phyloP scores from a whole-genome alignment of 768 basidiomycete genomes.

The Pholiota microspora region DNA sequence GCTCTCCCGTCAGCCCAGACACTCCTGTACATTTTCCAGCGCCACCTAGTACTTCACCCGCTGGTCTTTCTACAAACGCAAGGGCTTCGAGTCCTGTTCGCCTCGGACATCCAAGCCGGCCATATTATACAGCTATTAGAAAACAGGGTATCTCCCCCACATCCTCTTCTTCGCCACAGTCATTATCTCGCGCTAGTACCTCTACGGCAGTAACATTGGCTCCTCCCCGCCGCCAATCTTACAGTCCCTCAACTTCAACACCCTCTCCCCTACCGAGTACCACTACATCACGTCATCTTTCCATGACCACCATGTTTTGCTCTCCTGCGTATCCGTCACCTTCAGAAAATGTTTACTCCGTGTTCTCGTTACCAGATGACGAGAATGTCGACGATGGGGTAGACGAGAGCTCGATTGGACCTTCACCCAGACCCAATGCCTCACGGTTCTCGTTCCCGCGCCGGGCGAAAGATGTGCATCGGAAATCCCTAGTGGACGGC shows the following conservation, averaged over 20 bases:
- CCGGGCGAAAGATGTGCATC: not conserved
- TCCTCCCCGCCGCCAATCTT: not conserved
- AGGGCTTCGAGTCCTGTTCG: conserved; percentile 26
- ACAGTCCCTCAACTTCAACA: conserved; percentile 21
- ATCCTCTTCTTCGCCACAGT: conserved; percentile 26
- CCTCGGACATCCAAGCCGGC: conserved; percentile 50
- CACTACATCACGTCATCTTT: conserved; percentile 18
- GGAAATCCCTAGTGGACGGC: not conserved
- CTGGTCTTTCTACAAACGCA: not conserved
- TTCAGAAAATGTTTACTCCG: conserved; percentile 11
- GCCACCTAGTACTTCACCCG: conserved; percentile 22
- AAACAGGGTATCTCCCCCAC: conserved; percentile 28
- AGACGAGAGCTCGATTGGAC: not conserved
- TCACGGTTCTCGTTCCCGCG: conserved; percentile 5
- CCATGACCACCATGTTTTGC: conserved; percentile 20
- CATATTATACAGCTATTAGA: conserved; percentile 57
- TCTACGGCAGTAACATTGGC: not conserved
- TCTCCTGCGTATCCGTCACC: conserved; percentile 12
- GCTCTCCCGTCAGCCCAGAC: not conserved
- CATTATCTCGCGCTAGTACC: conserved; percentile 30
- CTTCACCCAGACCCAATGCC: not conserved
- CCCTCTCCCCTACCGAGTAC: conserved; percentile 22
- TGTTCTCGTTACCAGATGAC: conserved; percentile 20
- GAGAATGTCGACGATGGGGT: not conserved
- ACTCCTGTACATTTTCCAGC: not conserved